A percentile compares a stretch with the other conserved stretches of the same genome.
These are phyloP conservation scores for Cryptomeria japonica DNA, from an alignment of 75 land plant genomes.

Conservation along the genomic window DNA sequence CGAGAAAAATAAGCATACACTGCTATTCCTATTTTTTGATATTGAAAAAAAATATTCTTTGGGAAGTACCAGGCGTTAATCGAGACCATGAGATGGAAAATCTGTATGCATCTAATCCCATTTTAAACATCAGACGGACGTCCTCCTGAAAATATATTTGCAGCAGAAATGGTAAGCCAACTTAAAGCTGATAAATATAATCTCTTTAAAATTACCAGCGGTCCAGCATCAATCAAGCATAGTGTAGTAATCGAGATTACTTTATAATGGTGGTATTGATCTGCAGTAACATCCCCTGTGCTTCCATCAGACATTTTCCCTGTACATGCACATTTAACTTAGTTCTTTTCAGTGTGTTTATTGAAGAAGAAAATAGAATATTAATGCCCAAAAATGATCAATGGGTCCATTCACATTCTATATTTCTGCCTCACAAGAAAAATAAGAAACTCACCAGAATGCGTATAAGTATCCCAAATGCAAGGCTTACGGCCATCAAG, in stretches of 20 bases:
- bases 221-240: not conserved
- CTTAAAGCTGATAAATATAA: not conserved
- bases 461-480: conserved; percentile 78
- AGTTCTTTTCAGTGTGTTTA: no score
- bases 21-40: no score
- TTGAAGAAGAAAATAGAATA: no score
- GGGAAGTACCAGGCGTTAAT: conserved; percentile 28
- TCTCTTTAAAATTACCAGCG: no score
- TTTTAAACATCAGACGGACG: conserved; percentile 26
- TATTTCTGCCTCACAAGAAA: not conserved
- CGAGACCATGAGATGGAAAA: conserved; percentile 55
- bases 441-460: conserved; percentile 27
- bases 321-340: not conserved
- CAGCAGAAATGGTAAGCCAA: not conserved
- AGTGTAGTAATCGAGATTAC: conserved; percentile 18
- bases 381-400: no score
- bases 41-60: not conserved
- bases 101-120: conserved; percentile 44
- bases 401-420: no score
- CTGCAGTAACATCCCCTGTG: conserved; percentile 54
- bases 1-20: not conserved
- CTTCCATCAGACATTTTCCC: conserved; percentile 30
- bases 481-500: conserved; percentile 73
- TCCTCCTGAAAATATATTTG: conserved; percentile 29
- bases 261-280: conserved; percentile 81